phyloP scores from a whole-genome alignment of 768 basidiomycete species.

The Tulasnella sp. region DNA sequence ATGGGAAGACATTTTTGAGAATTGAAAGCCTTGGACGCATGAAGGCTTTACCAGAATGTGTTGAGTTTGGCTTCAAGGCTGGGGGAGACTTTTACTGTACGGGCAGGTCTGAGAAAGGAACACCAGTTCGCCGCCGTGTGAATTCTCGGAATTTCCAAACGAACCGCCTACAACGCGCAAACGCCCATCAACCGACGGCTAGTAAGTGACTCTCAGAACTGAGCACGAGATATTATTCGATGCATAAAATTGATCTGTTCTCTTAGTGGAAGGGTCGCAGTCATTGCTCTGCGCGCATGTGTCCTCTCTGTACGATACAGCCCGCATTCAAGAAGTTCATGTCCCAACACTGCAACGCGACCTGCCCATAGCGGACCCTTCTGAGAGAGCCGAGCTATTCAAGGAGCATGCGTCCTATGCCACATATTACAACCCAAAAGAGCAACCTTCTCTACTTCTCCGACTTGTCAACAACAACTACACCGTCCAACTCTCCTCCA shows the following conservation, averaged over 20 bases:
- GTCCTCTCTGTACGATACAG: constrained; percentile 10
- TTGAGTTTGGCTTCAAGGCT: neutral
- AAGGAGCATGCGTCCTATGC: constrained; percentile 71
- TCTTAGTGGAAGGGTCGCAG: constrained; percentile 10
- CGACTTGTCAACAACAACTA: constrained; percentile 70
- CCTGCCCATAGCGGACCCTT: constrained; percentile 46
- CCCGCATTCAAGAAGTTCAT: neutral
- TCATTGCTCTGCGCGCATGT: constrained; percentile 21
- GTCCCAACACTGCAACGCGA: constrained; percentile 51
- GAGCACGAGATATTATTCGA: too few relatives aligned
- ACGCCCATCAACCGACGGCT: neutral
- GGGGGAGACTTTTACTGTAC: too few relatives aligned
- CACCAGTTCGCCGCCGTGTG: constrained; percentile 1
- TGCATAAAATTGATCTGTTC: neutral
- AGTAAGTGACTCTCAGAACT: neutral
- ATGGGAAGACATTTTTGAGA: neutral
- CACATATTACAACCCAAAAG: constrained; percentile 52
- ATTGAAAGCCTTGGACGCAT: neutral
- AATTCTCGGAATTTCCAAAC: constrained; percentile 14
- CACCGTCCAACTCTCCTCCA: constrained; percentile 72
- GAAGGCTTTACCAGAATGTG: neutral
- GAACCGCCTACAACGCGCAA: neutral
- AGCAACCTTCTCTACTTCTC: constrained; percentile 62
- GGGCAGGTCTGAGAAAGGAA: neutral
- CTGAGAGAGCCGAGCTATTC: constrained; percentile 41